A percentile compares a stretch with the other conserved stretches of the same genome.
phyloP scores from a whole-genome alignment of 169 alveolate genomes.

The Cryptosporidium viatorum region DNA sequence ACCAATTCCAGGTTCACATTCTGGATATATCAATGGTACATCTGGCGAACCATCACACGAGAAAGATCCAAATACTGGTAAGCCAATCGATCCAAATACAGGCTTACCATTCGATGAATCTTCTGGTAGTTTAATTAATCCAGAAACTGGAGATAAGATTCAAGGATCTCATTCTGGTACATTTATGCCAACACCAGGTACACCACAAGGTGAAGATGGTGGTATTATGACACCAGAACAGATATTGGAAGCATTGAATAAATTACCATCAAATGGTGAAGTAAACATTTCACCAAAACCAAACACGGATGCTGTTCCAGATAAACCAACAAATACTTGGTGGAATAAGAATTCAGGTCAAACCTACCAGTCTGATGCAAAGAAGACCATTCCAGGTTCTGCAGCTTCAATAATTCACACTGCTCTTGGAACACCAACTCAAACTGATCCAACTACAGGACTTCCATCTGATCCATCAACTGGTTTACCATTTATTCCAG shows the following conservation, averaged over 20 bases:
- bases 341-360: conserved; percentile 60
- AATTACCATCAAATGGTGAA: conserved; percentile 13
- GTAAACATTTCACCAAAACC: conserved; percentile 50
- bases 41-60: conserved; percentile 46
- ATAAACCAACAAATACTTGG: conserved; percentile 67
- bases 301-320: conserved; percentile 38
- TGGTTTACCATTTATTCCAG: conserved; percentile 74
- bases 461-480: conserved; percentile 71
- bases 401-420: conserved; percentile 42
- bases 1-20: conserved; percentile 71
- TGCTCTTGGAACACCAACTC: conserved; percentile 73
- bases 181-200: conserved; percentile 65
- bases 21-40: conserved; percentile 61
- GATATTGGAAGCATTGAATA: conserved; percentile 33
- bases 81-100: conserved; percentile 71
- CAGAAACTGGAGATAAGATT: conserved; percentile 53
- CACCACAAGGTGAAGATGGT: conserved; percentile 56
- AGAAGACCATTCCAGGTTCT: conserved; percentile 65
- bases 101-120: conserved; percentile 64
- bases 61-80: conserved; percentile 42
- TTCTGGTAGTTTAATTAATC: conserved; percentile 37
- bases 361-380: not conserved
- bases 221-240: conserved; percentile 69
- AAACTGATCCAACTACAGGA: conserved; percentile 69
- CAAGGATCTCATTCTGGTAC: conserved; percentile 72